Percentiles rank a stretch among this genome's conserved stretches.
These are phyloP conservation scores for Daldinia bambusicola DNA, from an alignment of 495 filamentous ascomycete genomes.

Conservation along the genomic window DNA sequence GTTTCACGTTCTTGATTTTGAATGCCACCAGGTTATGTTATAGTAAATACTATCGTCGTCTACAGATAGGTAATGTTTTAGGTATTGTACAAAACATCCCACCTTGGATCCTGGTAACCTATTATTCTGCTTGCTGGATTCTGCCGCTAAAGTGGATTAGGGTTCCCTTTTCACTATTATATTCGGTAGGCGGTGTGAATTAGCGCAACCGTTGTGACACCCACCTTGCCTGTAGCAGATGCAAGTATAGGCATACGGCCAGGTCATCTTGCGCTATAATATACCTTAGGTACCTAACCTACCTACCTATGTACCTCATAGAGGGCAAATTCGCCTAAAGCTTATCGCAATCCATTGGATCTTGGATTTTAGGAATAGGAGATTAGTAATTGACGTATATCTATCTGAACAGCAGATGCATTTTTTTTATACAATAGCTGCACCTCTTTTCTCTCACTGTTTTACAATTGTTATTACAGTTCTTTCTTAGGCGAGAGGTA, in stretches of 20 bases:
- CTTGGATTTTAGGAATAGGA: too few relatives aligned
- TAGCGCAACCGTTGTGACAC: neutral
- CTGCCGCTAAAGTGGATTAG: slow-evolving; percentile 4
- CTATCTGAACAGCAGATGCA: too few relatives aligned
- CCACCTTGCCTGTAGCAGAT: neutral
- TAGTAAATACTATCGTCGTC: neutral
- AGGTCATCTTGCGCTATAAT: too few relatives aligned
- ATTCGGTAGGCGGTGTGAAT: slow-evolving; percentile 5
- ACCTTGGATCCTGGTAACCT: neutral
- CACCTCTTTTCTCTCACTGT: too few relatives aligned
- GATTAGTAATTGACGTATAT: too few relatives aligned
- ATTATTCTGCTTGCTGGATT: neutral
- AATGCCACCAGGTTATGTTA: neutral
- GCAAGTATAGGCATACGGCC: neutral
- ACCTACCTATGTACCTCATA: too few relatives aligned
- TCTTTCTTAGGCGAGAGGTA: too few relatives aligned
- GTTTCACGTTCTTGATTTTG: too few relatives aligned
- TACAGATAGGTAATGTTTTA: neutral
- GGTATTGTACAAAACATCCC: neutral
- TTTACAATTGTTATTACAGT: too few relatives aligned
- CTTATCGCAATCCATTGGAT: too few relatives aligned
- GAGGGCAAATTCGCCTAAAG: too few relatives aligned
- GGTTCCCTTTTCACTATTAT: neutral
- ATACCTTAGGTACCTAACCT: neutral
- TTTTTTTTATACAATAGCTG: too few relatives aligned